phyloP scores from a whole-genome alignment of 805 yeast genomes.

The Dipodascus albidus region DNA sequence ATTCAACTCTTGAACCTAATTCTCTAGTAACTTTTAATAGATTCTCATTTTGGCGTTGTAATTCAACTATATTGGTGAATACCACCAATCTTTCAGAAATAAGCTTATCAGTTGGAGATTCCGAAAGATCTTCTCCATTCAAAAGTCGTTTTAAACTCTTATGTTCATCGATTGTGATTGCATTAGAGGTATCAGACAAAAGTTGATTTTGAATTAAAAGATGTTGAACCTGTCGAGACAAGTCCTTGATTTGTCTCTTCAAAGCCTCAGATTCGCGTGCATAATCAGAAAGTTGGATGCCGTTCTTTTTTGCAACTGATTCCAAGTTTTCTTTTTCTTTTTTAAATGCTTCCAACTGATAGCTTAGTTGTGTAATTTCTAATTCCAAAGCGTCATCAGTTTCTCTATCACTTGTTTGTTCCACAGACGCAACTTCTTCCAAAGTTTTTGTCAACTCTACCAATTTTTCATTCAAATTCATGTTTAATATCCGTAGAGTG shows the following conservation, averaged over 20 bases:
- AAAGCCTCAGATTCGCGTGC: constrained; percentile 38
- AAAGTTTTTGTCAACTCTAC: constrained; percentile 55
- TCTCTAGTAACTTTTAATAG: constrained; percentile 57
- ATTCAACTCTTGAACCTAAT: constrained; percentile 61
- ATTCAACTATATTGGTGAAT: constrained; percentile 54
- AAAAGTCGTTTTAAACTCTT: constrained; percentile 49
- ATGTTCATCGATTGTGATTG: constrained; percentile 51
- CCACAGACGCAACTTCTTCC: constrained; percentile 33
- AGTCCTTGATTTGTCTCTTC: constrained; percentile 51
- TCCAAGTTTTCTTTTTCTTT: constrained; percentile 27
- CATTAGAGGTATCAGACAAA: constrained; percentile 42
- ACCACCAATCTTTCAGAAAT: constrained; percentile 65
- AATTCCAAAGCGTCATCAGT: constrained; percentile 54
- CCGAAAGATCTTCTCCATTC: constrained; percentile 24
- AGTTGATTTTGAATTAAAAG: constrained; percentile 50
- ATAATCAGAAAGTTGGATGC: constrained; percentile 32
- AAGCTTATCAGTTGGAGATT: constrained; percentile 58
- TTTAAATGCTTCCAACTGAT: constrained; percentile 39
- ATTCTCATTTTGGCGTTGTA: constrained; percentile 66
- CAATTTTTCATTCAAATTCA: constrained; percentile 53
- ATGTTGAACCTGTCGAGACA: constrained; percentile 73
- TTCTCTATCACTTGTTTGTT: constrained; percentile 40
- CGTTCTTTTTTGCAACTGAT: constrained; percentile 31
- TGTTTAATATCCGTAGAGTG: constrained; percentile 16
- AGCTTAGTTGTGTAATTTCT: constrained; percentile 51